phyloP scores from a whole-genome alignment of 495 filamentous ascomycete species.

The Acidomyces sp. region DNA sequence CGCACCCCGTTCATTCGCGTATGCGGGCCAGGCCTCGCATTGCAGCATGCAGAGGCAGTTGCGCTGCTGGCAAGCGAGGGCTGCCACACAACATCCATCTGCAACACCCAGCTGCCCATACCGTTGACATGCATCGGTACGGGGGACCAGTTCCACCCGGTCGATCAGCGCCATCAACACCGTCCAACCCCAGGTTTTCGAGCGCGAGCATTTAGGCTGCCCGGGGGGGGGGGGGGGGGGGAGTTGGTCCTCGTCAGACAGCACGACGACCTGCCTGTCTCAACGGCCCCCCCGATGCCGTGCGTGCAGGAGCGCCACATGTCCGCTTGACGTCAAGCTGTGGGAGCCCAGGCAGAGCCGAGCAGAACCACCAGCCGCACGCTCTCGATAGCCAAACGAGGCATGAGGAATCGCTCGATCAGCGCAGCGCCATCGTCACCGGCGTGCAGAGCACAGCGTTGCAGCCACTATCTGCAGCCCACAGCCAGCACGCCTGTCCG shows the following conservation, averaged over 20 bases:
- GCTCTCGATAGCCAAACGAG: no score
- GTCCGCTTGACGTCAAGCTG: no score
- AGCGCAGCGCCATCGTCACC: not conserved
- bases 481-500: not conserved
- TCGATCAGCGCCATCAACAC: conserved; percentile 3
- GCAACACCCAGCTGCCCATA: not conserved
- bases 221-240: no score
- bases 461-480: conserved; percentile 4
- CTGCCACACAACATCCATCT: not conserved
- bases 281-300: no score
- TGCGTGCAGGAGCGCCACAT: no score
- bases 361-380: no score
- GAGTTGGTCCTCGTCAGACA: no score
- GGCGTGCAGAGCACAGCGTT: conserved; percentile 2
- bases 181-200: conserved; percentile 9
- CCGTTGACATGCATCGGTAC: conserved; percentile 4
- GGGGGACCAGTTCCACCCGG: conserved; percentile 4
- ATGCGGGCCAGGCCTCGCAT: no score
- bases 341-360: no score
- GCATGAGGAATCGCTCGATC: conserved; percentile 3
- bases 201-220: no score
- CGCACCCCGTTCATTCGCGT: not conserved
- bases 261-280: no score
- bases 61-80: not conserved
- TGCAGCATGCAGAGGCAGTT: not conserved